Percentiles rank a stretch among this genome's conserved stretches.
These are phyloP conservation scores for Calophaca sinica DNA, from an alignment of 306 rosid species.

Conservation along the genomic window DNA sequence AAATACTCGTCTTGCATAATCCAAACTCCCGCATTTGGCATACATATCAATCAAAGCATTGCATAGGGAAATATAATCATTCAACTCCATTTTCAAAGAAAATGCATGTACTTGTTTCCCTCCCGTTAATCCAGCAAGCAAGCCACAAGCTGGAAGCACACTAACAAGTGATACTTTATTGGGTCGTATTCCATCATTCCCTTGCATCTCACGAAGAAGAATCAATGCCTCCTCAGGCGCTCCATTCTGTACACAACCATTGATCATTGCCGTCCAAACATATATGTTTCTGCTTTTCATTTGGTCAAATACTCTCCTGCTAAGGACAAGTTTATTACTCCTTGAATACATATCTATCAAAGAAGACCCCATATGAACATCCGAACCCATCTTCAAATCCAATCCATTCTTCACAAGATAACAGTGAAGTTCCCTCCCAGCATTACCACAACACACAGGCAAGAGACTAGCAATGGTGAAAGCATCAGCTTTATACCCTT, in stretches of 20 bases:
- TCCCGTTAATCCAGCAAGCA: slow-evolving; percentile 59
- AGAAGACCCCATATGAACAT: slow-evolving; percentile 78
- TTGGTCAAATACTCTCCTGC: slow-evolving; percentile 69
- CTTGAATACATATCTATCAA: slow-evolving; percentile 86
- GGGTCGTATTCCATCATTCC: slow-evolving; percentile 64
- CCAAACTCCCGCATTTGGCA: slow-evolving; percentile 81
- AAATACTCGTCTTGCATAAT: slow-evolving; percentile 62
- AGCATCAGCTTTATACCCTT: slow-evolving; percentile 68
- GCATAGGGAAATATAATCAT: slow-evolving; percentile 53
- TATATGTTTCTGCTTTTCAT: slow-evolving; percentile 68
- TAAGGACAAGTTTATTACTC: slow-evolving; percentile 51
- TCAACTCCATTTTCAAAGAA: slow-evolving; percentile 60
- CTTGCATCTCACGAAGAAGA: slow-evolving; percentile 71
- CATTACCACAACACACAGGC: slow-evolving; percentile 51
- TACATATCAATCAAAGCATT: slow-evolving; percentile 87
- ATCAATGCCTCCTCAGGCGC: slow-evolving; percentile 62
- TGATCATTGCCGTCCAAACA: slow-evolving; percentile 82
- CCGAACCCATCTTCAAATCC: slow-evolving; percentile 54
- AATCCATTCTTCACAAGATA: slow-evolving; percentile 62
- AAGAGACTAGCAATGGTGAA: slow-evolving; percentile 70
- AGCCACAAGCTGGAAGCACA: slow-evolving; percentile 74
- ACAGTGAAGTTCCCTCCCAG: slow-evolving; percentile 70
- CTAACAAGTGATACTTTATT: slow-evolving; percentile 72
- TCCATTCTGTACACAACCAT: slow-evolving; percentile 67
- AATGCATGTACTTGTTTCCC: slow-evolving; percentile 81